Conservation (phyloP, 371 early-diverging fungal genomes). For the Syncephalis plumigaleata region DNA sequence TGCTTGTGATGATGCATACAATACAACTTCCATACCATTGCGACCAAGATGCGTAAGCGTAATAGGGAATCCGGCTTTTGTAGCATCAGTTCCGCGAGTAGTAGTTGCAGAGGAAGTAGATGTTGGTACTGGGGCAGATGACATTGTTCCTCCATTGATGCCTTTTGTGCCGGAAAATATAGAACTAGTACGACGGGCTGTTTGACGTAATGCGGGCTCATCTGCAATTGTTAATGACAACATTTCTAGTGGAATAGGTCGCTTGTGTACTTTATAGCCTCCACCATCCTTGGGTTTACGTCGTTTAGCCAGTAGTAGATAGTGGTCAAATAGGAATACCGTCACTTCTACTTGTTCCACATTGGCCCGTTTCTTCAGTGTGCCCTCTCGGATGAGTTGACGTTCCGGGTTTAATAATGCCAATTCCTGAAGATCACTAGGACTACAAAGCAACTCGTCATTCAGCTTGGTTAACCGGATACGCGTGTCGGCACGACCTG, state of each 20-base stretch:
- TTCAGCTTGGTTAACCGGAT: conserved; percentile 41
- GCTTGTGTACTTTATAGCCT: conserved; percentile 43
- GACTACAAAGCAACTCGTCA: conserved; percentile 26
- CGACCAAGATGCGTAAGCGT: conserved; percentile 61
- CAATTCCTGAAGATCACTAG: conserved; percentile 42
- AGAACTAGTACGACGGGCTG: conserved; percentile 13
- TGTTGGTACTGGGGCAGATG: neutral
- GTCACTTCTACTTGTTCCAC: conserved; percentile 44
- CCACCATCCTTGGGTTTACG: conserved; percentile 31
- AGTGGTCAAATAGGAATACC: conserved; percentile 76
- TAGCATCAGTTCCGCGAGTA: conserved; percentile 11
- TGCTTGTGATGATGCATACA: conserved; percentile 54
- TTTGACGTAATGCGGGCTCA: conserved; percentile 10
- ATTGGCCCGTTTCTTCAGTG: conserved; percentile 46
- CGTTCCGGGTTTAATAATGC: conserved; percentile 47
- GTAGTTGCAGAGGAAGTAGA: conserved; percentile 5
- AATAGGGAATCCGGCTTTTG: conserved; percentile 36
- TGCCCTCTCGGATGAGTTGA: conserved; percentile 59
- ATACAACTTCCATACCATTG: conserved; percentile 32
- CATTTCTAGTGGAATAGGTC: conserved; percentile 62
- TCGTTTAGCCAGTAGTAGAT: conserved; percentile 55
- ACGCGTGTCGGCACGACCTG: conserved; percentile 69
- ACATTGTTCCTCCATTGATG: conserved; percentile 1
- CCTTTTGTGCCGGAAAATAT: conserved; percentile 12
- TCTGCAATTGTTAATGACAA: conserved; percentile 45